Percentiles rank a stretch among this genome's conserved stretches.
These are phyloP conservation scores for Cercospora beticola DNA, from an alignment of 2,329 filamentous ascomycete genomes.

Conservation along the genomic window DNA sequence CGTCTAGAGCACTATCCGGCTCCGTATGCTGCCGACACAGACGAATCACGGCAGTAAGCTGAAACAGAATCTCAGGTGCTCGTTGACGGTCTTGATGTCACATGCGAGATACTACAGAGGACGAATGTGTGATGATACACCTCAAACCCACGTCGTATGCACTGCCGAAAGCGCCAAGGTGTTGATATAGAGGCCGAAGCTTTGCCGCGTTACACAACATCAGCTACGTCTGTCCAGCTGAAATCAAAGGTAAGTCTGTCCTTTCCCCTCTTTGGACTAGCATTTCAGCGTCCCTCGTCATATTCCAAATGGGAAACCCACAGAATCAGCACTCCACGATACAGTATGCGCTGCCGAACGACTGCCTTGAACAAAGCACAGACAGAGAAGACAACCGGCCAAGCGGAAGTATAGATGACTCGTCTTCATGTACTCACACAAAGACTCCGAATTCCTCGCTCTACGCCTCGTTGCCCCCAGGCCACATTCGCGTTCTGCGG, in stretches of 20 bases:
- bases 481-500: neutral
- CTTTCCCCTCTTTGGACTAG: neutral
- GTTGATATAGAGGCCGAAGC: neutral
- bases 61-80: neutral
- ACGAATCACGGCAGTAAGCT: neutral
- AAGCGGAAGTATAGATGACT: neutral
- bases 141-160: neutral
- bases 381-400: neutral
- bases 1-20: neutral
- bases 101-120: neutral
- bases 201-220: neutral
- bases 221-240: neutral
- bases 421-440: neutral
- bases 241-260: neutral
- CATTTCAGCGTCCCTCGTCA: neutral
- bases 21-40: neutral
- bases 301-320: neutral
- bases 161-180: neutral
- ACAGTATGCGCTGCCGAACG: neutral
- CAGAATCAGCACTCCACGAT: neutral
- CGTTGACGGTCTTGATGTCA: neutral
- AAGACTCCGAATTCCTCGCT: neutral
- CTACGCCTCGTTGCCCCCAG: neutral
- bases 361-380: neutral
- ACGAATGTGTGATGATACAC: neutral